phyloP scores from a whole-genome alignment of 306 rosid species.

The Begonia masoniana region DNA sequence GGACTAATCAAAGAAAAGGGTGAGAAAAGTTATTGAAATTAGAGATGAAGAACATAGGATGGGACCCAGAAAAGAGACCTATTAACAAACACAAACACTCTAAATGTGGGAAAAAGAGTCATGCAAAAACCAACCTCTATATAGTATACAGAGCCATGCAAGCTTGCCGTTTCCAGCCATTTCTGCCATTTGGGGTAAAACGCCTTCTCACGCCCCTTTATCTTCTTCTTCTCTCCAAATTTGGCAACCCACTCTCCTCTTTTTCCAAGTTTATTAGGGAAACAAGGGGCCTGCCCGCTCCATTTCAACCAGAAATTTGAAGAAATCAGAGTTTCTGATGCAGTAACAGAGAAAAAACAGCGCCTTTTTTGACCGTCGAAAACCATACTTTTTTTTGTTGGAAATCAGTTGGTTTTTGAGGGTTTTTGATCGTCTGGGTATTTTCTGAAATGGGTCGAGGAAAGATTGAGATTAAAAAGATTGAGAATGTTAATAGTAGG shows the following conservation, averaged over 20 bases:
- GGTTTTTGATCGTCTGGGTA: constrained; percentile 12
- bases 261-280: constrained; percentile 28
- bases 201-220: constrained; percentile 44
- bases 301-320: constrained; percentile 10
- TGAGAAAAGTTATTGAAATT: not conserved
- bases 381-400: too few relatives aligned
- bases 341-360: constrained; percentile 10
- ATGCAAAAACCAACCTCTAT: constrained; percentile 46
- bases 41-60: constrained; percentile 1
- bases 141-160: constrained; percentile 88
- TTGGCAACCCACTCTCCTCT: constrained; percentile 31
- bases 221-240: constrained; percentile 65
- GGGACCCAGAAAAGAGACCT: constrained; percentile 13
- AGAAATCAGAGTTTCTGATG: not conserved
- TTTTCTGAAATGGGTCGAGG: constrained; percentile 69
- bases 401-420: constrained; percentile 7
- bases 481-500: constrained; percentile 91
- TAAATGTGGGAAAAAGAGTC: constrained; percentile 77
- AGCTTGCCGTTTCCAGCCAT: constrained; percentile 77
- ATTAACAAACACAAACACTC: constrained; percentile 18
- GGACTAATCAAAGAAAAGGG: not conserved
- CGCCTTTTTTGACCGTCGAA: too few relatives aligned
- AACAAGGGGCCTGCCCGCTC: constrained; percentile 13
- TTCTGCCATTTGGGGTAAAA: constrained; percentile 87
- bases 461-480: constrained; percentile 82